Evolutionary conservation across 2,329 filamentous ascomycete genomes (phyloP), one percentile per base, ranked within the genome.

Genomic region (Macrophomina tecta): DNA sequence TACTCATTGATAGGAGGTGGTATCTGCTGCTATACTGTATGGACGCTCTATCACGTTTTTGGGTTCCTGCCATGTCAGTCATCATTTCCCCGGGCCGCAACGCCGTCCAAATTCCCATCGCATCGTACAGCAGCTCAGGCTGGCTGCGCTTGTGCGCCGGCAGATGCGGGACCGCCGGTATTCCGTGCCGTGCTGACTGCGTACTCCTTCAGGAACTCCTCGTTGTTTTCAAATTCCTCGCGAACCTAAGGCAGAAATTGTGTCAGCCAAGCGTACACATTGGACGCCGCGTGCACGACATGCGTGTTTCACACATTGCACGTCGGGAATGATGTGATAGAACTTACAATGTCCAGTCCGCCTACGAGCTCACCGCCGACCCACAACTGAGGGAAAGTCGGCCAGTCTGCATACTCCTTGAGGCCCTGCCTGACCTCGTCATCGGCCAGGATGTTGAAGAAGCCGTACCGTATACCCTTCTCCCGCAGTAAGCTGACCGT

Each of bases 361-460:
- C 95, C 94, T 28, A 98, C 90, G 60, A 99, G 83, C 78, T 97
- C 93, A 14, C 95, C 94, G 68, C 90, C 87, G 12, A 97, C 88
- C 89, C 94, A 99, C 69, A 99, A 82, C 80, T 99, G 95, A 23
- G 95, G 95, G 80, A 93, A 99, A 0, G 95, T 99, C 9, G 95
- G 95, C 95, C 95, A 99, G 69, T 98, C 95, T n/a, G 93, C 93
- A 78, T 89, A 98, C 81, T 95, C 92, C 85, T 99, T 99, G 75
- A 99, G 82, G 0, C 95, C 95, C 82, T 98, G 94, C 69, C 95
- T 87, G 56, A 99, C 95, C 79, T 98, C 94, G 75, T 99, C 94
- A 77, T 99, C 95, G 70, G 95, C 95, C 73, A 99, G 81, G 70
- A 99, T 99, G 78, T 99, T 98, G 85, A 99, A 99, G 84, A 99